Percentiles rank a stretch among this genome's conserved stretches.
Evolutionary conservation across 2,329 filamentous ascomycete species (phyloP).

Genomic region (Neonectria faginata): DNA sequence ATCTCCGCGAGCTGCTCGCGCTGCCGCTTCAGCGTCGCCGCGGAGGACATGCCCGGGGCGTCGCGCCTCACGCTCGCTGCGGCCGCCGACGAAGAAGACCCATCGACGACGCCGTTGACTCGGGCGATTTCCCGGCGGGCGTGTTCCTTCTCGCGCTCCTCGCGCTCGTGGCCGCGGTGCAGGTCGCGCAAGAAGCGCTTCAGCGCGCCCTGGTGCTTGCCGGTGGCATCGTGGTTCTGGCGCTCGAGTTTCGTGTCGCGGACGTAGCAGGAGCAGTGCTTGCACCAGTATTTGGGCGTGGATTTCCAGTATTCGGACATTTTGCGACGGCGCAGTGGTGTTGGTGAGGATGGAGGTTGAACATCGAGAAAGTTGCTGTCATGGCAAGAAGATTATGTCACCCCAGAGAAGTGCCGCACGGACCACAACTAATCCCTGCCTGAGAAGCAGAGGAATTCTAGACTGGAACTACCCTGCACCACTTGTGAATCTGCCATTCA

Average conservation of each 20-base stretch:
- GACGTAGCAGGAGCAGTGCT: slow-evolving; percentile 91
- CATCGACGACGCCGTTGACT: slow-evolving; percentile 79
- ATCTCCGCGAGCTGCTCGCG: slow-evolving; percentile 88
- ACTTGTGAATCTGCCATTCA: background rate
- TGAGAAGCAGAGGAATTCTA: background rate
- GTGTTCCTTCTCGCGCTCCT: slow-evolving; percentile 83
- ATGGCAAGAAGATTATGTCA: slow-evolving; percentile 34
- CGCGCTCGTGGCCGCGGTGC: slow-evolving; percentile 84
- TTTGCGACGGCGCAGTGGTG: slow-evolving; percentile 19
- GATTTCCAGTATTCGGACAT: slow-evolving; percentile 99
- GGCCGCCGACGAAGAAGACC: slow-evolving; percentile 45
- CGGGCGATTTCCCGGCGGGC: slow-evolving; percentile 88
- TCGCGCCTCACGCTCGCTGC: slow-evolving; percentile 1
- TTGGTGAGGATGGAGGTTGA: background rate
- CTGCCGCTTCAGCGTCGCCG: slow-evolving; percentile 82
- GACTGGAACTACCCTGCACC: background rate
- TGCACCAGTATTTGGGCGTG: slow-evolving; percentile 98
- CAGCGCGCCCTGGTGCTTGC: slow-evolving; percentile 84
- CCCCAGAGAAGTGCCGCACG: slow-evolving; percentile 3
- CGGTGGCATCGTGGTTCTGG: slow-evolving; percentile 88
- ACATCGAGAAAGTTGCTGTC: slow-evolving; percentile 17
- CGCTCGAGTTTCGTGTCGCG: slow-evolving; percentile 93
- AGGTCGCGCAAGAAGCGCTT: slow-evolving; percentile 92
- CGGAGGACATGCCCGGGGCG: slow-evolving; percentile 45
- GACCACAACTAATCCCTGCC: background rate